A percentile compares a stretch with the other conserved stretches of the same genome.
Conservation (phyloP, 257 asterid species). For the Euphrasia confusa region DNA sequence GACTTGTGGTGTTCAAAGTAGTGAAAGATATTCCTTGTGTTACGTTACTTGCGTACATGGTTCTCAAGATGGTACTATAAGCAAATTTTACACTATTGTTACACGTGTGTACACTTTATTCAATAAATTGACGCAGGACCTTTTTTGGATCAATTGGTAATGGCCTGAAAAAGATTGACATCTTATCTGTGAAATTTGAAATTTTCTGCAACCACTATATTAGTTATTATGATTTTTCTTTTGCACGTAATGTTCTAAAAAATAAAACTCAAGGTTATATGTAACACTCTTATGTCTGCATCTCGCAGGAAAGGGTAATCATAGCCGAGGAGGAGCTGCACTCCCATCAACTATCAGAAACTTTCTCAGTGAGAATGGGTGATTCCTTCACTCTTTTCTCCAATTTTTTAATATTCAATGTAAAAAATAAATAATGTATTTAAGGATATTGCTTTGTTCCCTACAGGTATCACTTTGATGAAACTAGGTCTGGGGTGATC, state of each 20-base stretch:
- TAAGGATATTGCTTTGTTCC: slow-evolving; percentile 4
- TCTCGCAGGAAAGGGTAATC: slow-evolving; percentile 73
- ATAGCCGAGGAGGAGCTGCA: slow-evolving; percentile 75
- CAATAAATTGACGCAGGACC: background rate
- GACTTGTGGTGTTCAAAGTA: background rate
- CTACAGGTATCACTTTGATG: slow-evolving; percentile 67
- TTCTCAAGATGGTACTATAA: background rate
- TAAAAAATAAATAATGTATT: background rate
- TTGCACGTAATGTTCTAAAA: background rate
- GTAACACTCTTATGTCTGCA: slow-evolving; percentile 6
- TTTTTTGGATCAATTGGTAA: background rate
- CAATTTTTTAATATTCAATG: background rate
- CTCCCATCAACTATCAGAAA: slow-evolving; percentile 70
- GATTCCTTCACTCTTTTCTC: slow-evolving; percentile 18
- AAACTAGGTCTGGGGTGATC: slow-evolving; percentile 64
- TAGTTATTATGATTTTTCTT: background rate
- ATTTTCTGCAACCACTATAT: background rate
- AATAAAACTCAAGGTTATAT: background rate
- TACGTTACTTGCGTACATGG: background rate
- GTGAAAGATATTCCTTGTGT: background rate
- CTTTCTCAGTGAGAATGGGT: slow-evolving; percentile 68
- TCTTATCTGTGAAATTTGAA: background rate
- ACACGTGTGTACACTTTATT: background rate
- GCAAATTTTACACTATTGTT: no score
- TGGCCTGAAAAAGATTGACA: background rate